Percentiles rank a stretch among this genome's conserved stretches.
Evolutionary conservation across 164 flowering plant species (phyloP).

Genomic region (Warburgia ugandensis): DNA sequence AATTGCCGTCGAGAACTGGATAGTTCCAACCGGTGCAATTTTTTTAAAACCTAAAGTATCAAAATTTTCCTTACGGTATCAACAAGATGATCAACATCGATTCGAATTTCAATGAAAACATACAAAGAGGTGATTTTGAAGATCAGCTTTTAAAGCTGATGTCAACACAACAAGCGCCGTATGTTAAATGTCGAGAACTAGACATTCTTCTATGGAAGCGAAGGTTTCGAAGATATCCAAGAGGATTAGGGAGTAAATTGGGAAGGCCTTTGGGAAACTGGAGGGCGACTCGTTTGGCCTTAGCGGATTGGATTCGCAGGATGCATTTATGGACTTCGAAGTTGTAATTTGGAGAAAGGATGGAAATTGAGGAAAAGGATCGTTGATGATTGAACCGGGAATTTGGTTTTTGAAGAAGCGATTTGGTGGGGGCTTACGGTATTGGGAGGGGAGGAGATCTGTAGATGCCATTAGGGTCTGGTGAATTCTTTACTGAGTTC

Average conservation of each 20-base stretch:
- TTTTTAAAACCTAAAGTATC: slow-evolving; percentile 3
- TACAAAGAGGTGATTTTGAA: slow-evolving; percentile 69
- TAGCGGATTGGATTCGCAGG: slow-evolving; percentile 55
- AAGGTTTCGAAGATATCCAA: slow-evolving; percentile 75
- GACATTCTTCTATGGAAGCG: slow-evolving; percentile 51
- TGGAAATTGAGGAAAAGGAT: slow-evolving; percentile 62
- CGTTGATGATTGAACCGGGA: slow-evolving; percentile 67
- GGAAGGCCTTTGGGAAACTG: slow-evolving; percentile 97
- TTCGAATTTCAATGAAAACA: slow-evolving; percentile 79
- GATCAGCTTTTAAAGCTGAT: slow-evolving; percentile 65
- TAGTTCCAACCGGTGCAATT: slow-evolving; percentile 78
- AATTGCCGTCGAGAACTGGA: slow-evolving; percentile 79
- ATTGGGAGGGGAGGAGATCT: slow-evolving; percentile 1
- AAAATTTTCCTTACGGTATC: slow-evolving; percentile 42
- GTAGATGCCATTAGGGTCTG: neutral
- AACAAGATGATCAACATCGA: slow-evolving; percentile 47
- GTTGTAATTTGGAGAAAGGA: slow-evolving; percentile 82
- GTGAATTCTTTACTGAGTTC: too few relatives aligned
- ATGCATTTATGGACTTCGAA: slow-evolving; percentile 90
- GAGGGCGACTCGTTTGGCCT: slow-evolving; percentile 74
- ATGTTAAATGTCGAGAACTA: slow-evolving; percentile 87
- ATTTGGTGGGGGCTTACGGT: slow-evolving; percentile 42
- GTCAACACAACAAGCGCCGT: slow-evolving; percentile 98
- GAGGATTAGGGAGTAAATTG: slow-evolving; percentile 75
- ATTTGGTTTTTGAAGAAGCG: slow-evolving; percentile 78